Evolutionary conservation across 1,139 yeast species (phyloP), one percentile per base, ranked within the genome.

Genomic region (Taiozyma sp.): DNA sequence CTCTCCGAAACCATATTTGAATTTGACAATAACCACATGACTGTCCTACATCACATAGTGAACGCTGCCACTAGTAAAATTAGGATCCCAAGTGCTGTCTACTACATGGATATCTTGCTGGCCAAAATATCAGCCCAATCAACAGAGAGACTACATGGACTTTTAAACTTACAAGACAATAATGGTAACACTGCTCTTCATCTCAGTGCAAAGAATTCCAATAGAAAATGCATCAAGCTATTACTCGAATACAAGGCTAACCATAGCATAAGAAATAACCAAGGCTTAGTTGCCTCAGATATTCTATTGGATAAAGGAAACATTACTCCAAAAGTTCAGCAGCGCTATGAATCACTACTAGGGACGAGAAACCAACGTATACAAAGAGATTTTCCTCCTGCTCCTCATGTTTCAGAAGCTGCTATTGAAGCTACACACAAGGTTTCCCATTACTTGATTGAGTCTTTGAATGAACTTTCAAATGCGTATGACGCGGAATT

Each of bases 111-210:
- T 64, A 77, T 82, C 32, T 68, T 90, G 46, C 73, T 91, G 55
- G 83, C 88, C 3, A 88, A 85, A 62, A 71, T 89, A 34, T 75
- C 82, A 21, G 93, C 76, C 24, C 77, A 79, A 47, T 74, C 82
- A 3, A 68, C 70, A 56, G 79, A 76, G 47, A 67, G 79, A 42
- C 69, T 81, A 14, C 70, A 73, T 21, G 69, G 71, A 26, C 82
- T 88, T 60, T 71, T 89, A 45, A 87, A 90, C 64, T 81, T 82
- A 50, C 95, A 86, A 59, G 97, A 93, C 65, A 68, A 73, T 30
- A 82, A 85, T 58, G 98, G 98, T 0, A 89, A 91, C 64, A 88
- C 97, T 0, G 96, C 96, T 0, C 73, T 90, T 51, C 96, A 91
- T 61, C 77, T 91, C 44, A 85, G 93, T 30, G 87, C 95, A 1